Evolutionary conservation across 441 rosid species (phyloP).

Genomic region (Adansonia rubrostipa): DNA sequence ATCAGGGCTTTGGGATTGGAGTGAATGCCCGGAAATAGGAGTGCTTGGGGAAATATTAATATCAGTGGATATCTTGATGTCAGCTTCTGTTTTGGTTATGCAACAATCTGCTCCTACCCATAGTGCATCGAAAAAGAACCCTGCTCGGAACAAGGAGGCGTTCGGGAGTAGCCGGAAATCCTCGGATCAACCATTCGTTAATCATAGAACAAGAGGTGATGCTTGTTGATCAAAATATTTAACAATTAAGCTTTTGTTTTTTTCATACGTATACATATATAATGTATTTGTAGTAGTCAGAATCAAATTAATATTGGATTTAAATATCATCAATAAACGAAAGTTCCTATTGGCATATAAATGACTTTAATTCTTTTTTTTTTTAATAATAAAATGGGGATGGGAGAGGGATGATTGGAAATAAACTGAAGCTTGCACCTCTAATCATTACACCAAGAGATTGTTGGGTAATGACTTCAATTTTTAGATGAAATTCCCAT

Average conservation of each 20-base stretch:
- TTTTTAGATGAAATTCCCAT: no score
- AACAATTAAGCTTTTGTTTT: neutral
- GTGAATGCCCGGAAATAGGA: conserved; percentile 23
- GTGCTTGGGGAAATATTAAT: conserved; percentile 19
- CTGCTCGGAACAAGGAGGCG: neutral
- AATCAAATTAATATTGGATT: no score
- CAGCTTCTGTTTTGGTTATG: conserved; percentile 21
- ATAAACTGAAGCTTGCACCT: no score
- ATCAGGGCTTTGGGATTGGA: conserved; percentile 23
- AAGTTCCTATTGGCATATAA: no score
- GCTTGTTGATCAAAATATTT: neutral
- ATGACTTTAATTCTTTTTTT: no score
- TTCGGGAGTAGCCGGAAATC: neutral
- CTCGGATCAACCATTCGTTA: neutral
- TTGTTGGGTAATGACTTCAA: no score
- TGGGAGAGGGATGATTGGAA: no score
- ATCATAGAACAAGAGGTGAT: neutral
- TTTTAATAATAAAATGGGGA: no score
- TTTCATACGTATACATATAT: no score
- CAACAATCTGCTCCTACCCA: conserved; percentile 15
- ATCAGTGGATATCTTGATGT: neutral
- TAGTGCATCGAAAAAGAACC: neutral
- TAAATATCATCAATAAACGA: no score
- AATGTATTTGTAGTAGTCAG: no score
- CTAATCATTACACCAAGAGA: no score